Conservation (phyloP, 2,329 filamentous ascomycete species). For the Coleophoma crateriformis region DNA sequence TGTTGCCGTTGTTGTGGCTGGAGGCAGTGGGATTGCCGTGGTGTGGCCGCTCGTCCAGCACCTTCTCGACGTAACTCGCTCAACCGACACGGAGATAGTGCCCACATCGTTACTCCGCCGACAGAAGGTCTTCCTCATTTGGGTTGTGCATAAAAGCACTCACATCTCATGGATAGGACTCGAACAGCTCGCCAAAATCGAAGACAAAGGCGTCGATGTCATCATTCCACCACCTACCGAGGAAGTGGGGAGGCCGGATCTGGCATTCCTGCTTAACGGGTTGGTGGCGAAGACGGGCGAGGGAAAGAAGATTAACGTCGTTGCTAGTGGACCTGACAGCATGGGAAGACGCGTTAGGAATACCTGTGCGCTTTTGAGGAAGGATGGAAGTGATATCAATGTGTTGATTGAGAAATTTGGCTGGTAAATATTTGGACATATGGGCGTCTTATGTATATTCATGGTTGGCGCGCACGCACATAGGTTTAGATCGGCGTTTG, state of each 20-base stretch:
- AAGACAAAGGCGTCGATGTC: conserved; percentile 43
- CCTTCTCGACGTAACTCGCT: conserved; percentile 25
- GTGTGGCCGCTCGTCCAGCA: conserved; percentile 54
- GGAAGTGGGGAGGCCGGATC: conserved; percentile 47
- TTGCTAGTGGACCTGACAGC: conserved; percentile 57
- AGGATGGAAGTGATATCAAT: conserved; percentile 40
- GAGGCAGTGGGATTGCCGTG: conserved; percentile 61
- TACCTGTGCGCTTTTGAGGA: conserved; percentile 42
- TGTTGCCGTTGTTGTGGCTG: conserved; percentile 50
- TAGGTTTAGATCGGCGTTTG: no score
- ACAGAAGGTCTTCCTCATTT: conserved; percentile 45
- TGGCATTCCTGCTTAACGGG: conserved; percentile 35
- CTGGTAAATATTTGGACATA: conserved; percentile 39
- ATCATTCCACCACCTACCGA: conserved; percentile 48
- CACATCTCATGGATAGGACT: conserved; percentile 50
- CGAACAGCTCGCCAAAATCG: conserved; percentile 42
- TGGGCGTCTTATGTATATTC: neutral
- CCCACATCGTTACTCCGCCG: conserved; percentile 13
- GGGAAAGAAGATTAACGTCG: conserved; percentile 38
- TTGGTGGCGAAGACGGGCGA: conserved; percentile 24
- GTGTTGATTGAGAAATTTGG: conserved; percentile 63
- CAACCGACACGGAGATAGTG: conserved; percentile 14
- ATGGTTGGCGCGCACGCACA: no score
- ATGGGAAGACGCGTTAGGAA: conserved; percentile 58
- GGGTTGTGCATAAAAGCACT: conserved; percentile 48